Percentiles rank a stretch among this genome's conserved stretches.
Conservation (phyloP, 108 stramenopile genomes). For the Epithemia pelagica region DNA sequence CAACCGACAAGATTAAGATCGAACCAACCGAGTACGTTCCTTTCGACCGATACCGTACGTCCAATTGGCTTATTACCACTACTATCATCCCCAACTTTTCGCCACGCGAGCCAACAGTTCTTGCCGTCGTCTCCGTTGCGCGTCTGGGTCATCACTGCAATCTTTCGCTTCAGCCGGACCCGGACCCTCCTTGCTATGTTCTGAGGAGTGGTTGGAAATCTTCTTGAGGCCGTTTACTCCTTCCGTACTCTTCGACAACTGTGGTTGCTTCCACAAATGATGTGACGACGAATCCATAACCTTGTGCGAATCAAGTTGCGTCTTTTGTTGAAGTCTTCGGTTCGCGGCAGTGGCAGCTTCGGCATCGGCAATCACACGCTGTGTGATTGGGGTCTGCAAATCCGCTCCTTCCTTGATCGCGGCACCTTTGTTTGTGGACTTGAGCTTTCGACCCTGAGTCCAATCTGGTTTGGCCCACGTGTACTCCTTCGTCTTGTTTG, state of each 20-base stretch:
- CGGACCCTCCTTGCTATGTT: not conserved
- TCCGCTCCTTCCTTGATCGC: slow-evolving; percentile 1
- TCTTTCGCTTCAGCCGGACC: not conserved
- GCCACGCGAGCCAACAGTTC: not conserved
- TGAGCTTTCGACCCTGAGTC: slow-evolving; percentile 2
- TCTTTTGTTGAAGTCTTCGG: not conserved
- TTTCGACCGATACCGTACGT: not conserved
- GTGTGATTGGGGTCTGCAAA: not conserved
- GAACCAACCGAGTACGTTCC: not conserved
- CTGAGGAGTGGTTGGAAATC: not conserved
- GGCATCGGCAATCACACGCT: not conserved
- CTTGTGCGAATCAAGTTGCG: not conserved
- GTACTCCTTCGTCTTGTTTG: not conserved
- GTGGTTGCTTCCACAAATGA: not conserved
- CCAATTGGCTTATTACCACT: not conserved
- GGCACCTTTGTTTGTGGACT: not conserved
- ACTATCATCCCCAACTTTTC: not conserved
- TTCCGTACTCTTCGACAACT: not conserved
- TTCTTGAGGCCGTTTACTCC: not conserved
- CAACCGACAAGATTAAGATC: not conserved
- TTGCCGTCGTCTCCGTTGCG: not conserved
- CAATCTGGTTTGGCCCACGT: slow-evolving; percentile 11
- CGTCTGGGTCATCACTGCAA: not conserved
- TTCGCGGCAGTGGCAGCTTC: not conserved
- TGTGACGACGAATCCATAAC: not conserved